Base-by-base conservation (phyloP, 306 rosid species). In the Quercus variabilis region DNA sequence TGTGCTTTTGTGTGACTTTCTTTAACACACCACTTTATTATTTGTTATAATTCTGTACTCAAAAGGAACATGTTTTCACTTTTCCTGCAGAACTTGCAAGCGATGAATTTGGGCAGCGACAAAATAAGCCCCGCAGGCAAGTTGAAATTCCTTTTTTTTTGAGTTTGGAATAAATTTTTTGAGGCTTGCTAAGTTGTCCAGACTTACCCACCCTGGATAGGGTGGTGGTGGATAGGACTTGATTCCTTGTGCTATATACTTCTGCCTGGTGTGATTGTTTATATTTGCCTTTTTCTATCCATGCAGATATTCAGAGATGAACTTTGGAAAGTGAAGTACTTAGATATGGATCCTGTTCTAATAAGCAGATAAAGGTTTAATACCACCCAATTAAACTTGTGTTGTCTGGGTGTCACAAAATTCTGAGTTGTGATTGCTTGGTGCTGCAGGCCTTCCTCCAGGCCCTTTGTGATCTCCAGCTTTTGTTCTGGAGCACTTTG, bases 281-380 rank as follows among this genome's bases (percentile, higher is more conserved):
- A 56, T 79, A 56, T 79, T 33, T 78, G 43, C 46, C 51, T 13
- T 55, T 79, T 67, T 73, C 70, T 64, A 33, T 75, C 31, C 31
- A 20, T 85, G 87, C 97, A 94, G 99, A 89, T 94, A 94, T 80
- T 94, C 99, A 13, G 97, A 92, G 93, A 94, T 94, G 99, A 94
- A 90, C 75, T 84, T 93, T 86, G 88, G 97, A 71, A 88, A 90
- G 80, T 94, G 91, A 94, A 87, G 87, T 87, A 68, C 88, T 77
- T 85, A 74, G 79, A 65, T 82, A 87, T 68, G 83, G 81, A 89
- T 80, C 91, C 87, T 86, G 90, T 86, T 88, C 88, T 88, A 92
- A 85, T 90, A 85, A 92, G 85, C 86, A 81, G 85, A 83, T 83
- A 64, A 86, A 90, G 94, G 93, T 91, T 77, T 21, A 71, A 21